These are phyloP conservation scores for Populus nigra DNA, from an alignment of 345 rosid species.

Conservation along the genomic window DNA sequence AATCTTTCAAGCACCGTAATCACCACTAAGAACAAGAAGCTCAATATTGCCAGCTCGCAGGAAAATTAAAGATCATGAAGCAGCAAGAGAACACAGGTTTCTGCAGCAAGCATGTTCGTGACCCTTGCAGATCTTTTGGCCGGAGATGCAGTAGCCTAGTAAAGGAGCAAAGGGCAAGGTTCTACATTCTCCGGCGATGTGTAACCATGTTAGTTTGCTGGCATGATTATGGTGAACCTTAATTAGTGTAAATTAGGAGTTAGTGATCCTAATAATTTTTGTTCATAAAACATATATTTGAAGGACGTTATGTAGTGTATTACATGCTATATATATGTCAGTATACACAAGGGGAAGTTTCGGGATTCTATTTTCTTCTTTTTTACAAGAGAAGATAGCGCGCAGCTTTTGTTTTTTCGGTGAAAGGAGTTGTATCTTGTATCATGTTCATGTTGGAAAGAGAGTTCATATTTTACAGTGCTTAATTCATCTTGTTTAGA, in stretches of 20 bases:
- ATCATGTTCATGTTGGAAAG: fast-evolving
- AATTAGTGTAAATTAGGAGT: background rate
- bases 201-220: constrained; percentile 59
- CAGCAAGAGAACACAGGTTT: constrained; percentile 27
- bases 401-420: background rate
- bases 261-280: background rate
- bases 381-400: background rate
- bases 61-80: constrained; percentile 13
- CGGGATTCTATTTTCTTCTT: background rate
- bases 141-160: constrained; percentile 43
- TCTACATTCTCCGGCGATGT: constrained; percentile 67
- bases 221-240: constrained; percentile 43
- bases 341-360: background rate
- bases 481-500: background rate
- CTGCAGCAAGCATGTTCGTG: constrained; percentile 28
- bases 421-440: background rate
- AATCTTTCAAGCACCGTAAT: background rate
- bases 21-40: background rate
- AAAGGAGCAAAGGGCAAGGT: constrained; percentile 56
- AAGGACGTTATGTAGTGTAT: background rate
- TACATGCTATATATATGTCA: background rate
- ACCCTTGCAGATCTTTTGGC: constrained; percentile 41
- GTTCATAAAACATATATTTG: background rate
- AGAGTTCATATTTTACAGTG: background rate
- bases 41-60: background rate